Base-by-base conservation (phyloP, 208 protist species). In the Strigomonas culicis region DNA sequence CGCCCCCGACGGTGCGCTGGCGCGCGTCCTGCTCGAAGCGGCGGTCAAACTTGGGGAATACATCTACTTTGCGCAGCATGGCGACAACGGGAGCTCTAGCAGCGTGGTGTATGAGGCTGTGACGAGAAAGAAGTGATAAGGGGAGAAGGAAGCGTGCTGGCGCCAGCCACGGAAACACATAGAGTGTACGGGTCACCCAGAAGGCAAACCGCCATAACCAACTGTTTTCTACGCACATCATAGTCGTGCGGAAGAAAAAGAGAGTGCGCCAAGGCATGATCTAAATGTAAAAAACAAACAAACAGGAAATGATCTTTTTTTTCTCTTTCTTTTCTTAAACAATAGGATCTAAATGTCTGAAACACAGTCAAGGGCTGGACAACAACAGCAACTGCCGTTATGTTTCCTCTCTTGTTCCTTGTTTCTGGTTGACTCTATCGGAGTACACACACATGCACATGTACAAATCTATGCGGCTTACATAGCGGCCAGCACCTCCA, bases 31-130 rank as follows among this genome's bases (percentile, higher is more conserved):
- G 72, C 62, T 88, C 75, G 55, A 95, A 95, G 55, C 91, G 86
- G 28, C 84, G 78, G 41, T 93, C 77, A 24, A 92, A 95, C 73
- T 97, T 97, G 36, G 90, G 83, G 62, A 95, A 97, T 21, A 92
- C 82, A 70, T 97, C 90, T 22, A 97, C 66, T 0, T 47, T 57
- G 59, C 77, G 70, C 0, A 93, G 52, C 41, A 59, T 55, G 31
- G 25, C 30, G 25, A 24, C 2, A 52, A 27, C 47, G 50, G 50
- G 36, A 39, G 13, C 55, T 28, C 44, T 53, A 57, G 21, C 47
- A 58, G 25, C 0, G 32, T 46, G 17, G 17, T 13, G 13, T 3
- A 3, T 30, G 32, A 60, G 34, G 43, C 34, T 2, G 68, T 24
- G n/a, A 32, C 55, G 21, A 25, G 30, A 66, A 53, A 41, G 28